Evolutionary conservation across 177 flowering plant genomes (phyloP).

Genomic region (Vitis hybrid): DNA sequence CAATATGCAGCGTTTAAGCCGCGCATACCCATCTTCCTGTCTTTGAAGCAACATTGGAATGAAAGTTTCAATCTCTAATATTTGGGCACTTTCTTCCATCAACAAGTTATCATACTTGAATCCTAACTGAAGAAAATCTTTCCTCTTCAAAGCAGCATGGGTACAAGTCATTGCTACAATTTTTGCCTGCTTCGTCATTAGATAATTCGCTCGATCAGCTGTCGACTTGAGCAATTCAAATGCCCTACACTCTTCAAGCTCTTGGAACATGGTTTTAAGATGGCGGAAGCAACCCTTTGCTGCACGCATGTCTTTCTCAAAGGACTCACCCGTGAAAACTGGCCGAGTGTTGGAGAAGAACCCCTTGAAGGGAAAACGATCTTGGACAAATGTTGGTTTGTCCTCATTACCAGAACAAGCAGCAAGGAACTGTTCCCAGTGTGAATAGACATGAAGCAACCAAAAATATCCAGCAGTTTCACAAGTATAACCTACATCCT

Average conservation of each 20-base stretch:
- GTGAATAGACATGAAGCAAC: conserved; percentile 97
- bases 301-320: conserved; percentile 88
- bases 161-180: conserved; percentile 99
- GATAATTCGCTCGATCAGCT: conserved; percentile 92
- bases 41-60: conserved; percentile 98
- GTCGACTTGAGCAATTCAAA: conserved; percentile 97
- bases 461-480: conserved; percentile 99
- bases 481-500: conserved; percentile 97
- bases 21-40: conserved; percentile 97
- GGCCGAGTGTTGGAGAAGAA: conserved; percentile 77
- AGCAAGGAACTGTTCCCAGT: conserved; percentile 95
- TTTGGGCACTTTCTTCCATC: conserved; percentile 99
- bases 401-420: conserved; percentile 69
- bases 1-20: conserved; percentile 95
- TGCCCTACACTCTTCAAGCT: conserved; percentile 97
- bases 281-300: conserved; percentile 95
- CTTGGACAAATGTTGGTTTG: conserved; percentile 74
- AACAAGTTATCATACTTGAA: conserved; percentile 96
- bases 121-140: conserved; percentile 90
- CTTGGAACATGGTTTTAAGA: conserved; percentile 90
- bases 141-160: conserved; percentile 96
- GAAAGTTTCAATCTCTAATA: conserved; percentile 95
- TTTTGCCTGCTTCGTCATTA: conserved; percentile 98
- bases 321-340: conserved; percentile 82
- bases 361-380: conserved; percentile 85